Base-by-base conservation (phyloP, 2,329 filamentous ascomycete genomes). In the Penicillium sp. region DNA sequence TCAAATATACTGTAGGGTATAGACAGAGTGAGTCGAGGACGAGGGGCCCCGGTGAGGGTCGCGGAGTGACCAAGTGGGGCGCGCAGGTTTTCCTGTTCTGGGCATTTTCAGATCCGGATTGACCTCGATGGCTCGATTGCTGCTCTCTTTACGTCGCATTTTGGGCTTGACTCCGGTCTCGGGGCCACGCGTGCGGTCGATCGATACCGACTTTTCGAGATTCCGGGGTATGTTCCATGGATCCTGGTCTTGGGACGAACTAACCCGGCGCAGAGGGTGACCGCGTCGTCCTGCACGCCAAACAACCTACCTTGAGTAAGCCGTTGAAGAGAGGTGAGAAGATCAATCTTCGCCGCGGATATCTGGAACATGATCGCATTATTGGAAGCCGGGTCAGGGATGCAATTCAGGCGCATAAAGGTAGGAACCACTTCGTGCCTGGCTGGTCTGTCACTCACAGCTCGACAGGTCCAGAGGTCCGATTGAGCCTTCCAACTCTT, bases 401-500 rank as follows among this genome's bases (percentile, higher is more conserved):
- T 47, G 54, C 71, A n/a, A 66, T 86, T 8, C 59, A 64, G 25
- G 75, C 79, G 31, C 70, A 66, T 45, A 74, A 70, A 55, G 72
- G 72, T 59, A 50, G 50, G 44, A 20, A 33, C 20, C 14, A 11
- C 9, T 11, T 23, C 27, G 4, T 30, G 5, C 13, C 25, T 13
- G 14, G 14, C 7, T 11, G 3, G 14, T 27, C 15, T 23, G 9
- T 9, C 9, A 45, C 32, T 42, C 10, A 48, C 34, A 11, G 27
- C 16, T 15, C 10, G 30, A 20, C 29, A 67, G 72, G 70, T 18
- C 57, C 65, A 7, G 56, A 70, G 3, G 77, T 76, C 41, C 70
- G 78, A 42, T 55, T 86, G 27, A 74, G 76, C 37, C 74, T 79
- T 46, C 82, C 84, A 11, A 81, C 80, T 0, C 66, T 92, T 39